Conservation (phyloP, 2,329 filamentous ascomycete genomes). For the Fusarium phyllophilum region DNA sequence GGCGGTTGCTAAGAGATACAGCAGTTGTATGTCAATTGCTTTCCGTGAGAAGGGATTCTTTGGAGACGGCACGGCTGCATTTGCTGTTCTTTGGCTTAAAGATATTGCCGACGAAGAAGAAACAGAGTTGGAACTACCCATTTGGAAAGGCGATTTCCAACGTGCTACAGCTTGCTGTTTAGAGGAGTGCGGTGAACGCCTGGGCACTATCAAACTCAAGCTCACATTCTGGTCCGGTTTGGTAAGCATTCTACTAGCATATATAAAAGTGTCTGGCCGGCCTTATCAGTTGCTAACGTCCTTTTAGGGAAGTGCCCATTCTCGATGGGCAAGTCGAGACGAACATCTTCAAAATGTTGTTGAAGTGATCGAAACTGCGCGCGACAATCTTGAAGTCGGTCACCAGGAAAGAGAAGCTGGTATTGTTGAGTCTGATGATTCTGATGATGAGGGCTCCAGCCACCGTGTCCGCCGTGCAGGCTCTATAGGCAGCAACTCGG, state of each 20-base stretch:
- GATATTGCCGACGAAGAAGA: slow-evolving; percentile 76
- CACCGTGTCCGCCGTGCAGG: slow-evolving; percentile 5
- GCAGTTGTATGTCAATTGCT: slow-evolving; percentile 64
- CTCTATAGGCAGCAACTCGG: slow-evolving; percentile 38
- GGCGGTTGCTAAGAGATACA: slow-evolving; percentile 69
- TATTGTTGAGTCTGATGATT: slow-evolving; percentile 47
- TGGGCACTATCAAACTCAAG: slow-evolving; percentile 57
- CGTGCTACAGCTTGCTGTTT: slow-evolving; percentile 59
- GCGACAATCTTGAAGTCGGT: slow-evolving; percentile 48
- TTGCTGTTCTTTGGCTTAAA: slow-evolving; percentile 74
- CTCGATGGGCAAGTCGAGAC: slow-evolving; percentile 49
- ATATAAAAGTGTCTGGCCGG: neutral
- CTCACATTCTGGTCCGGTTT: slow-evolving; percentile 51
- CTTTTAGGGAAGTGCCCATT: slow-evolving; percentile 49
- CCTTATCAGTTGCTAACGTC: slow-evolving; percentile 1
- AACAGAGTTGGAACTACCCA: slow-evolving; percentile 64
- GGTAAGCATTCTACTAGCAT: slow-evolving; percentile 37
- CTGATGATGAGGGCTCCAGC: slow-evolving; percentile 2
- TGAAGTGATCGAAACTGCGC: slow-evolving; percentile 60
- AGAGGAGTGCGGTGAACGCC: slow-evolving; percentile 58
- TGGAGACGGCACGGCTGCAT: slow-evolving; percentile 67
- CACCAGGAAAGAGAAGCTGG: slow-evolving; percentile 50
- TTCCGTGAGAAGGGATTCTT: slow-evolving; percentile 55
- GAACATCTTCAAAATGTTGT: slow-evolving; percentile 50
- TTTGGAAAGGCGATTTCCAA: slow-evolving; percentile 70